Conservation (phyloP, 106 monocot genomes). For the Xerophyta viscosa region DNA sequence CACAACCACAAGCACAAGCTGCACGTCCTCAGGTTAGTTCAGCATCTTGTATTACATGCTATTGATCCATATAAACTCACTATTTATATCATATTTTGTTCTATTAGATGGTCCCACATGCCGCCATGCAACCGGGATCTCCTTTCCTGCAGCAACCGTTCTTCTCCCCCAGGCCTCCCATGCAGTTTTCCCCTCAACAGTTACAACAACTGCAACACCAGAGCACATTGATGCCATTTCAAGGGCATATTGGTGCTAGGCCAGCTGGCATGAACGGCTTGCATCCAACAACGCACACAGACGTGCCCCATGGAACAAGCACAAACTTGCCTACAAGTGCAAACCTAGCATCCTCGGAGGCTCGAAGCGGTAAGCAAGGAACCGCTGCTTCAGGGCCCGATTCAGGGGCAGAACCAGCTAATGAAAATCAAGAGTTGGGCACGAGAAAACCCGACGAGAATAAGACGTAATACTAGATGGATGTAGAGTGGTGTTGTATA, state of each 20-base stretch:
- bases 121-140: slow-evolving; percentile 34
- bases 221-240: slow-evolving; percentile 23
- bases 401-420: slow-evolving; percentile 21
- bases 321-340: slow-evolving; percentile 6
- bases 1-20: slow-evolving; percentile 63
- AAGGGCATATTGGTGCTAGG: slow-evolving; percentile 46
- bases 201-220: slow-evolving; percentile 30
- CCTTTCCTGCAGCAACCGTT: slow-evolving; percentile 45
- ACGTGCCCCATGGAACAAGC: slow-evolving; percentile 17
- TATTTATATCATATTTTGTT: neutral
- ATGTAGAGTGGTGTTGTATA: neutral
- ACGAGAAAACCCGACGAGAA: slow-evolving; percentile 17
- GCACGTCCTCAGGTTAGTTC: slow-evolving; percentile 62
- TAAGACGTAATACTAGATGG: slow-evolving; percentile 9
- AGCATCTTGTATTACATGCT: neutral
- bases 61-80: neutral
- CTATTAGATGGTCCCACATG: slow-evolving; percentile 45
- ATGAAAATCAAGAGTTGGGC: slow-evolving; percentile 18
- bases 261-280: slow-evolving; percentile 41
- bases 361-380: slow-evolving; percentile 24
- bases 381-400: slow-evolving; percentile 10
- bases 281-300: slow-evolving; percentile 17
- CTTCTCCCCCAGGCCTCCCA: slow-evolving; percentile 35
- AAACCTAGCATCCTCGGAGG: slow-evolving; percentile 9
- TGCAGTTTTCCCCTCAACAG: slow-evolving; percentile 39